Conservation (phyloP, 2,329 filamentous ascomycete genomes). For the Diaporthe eres region DNA sequence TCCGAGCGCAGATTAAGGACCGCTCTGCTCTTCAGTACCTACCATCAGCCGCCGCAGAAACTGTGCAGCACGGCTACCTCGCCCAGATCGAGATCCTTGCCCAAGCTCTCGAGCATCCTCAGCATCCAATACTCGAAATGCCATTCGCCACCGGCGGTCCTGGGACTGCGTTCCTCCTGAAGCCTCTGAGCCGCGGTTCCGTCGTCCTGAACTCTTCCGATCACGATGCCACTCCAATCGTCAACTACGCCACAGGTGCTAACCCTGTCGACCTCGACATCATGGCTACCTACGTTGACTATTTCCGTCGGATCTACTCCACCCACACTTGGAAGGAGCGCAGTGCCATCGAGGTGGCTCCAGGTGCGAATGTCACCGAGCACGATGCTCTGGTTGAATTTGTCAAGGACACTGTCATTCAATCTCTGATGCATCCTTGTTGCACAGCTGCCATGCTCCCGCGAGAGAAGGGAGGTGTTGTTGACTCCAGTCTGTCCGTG, state of each 20-base stretch:
- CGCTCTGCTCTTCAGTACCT: slow-evolving; percentile 12
- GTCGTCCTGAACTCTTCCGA: slow-evolving; percentile 6
- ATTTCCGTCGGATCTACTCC: slow-evolving; percentile 10
- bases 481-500: slow-evolving; percentile 17
- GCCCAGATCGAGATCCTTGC: slow-evolving; percentile 10
- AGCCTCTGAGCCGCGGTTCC: slow-evolving; percentile 17
- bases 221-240: slow-evolving; percentile 4
- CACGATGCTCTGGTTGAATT: slow-evolving; percentile 9
- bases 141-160: neutral
- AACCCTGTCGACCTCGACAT: slow-evolving; percentile 14
- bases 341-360: neutral
- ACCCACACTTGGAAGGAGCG: neutral
- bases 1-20: slow-evolving; percentile 12
- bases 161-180: neutral
- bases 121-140: neutral
- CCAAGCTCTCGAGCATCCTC: slow-evolving; percentile 1
- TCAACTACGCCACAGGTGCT: slow-evolving; percentile 20
- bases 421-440: slow-evolving; percentile 17
- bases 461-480: slow-evolving; percentile 31
- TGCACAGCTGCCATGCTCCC: slow-evolving; percentile 26
- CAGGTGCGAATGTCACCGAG: neutral
- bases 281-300: slow-evolving; percentile 18
- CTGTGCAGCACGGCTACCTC: slow-evolving; percentile 3
- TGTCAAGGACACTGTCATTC: slow-evolving; percentile 1
- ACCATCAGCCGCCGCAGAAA: neutral